Conservation (phyloP, 306 rosid genomes). For the Acacia acuminata region DNA sequence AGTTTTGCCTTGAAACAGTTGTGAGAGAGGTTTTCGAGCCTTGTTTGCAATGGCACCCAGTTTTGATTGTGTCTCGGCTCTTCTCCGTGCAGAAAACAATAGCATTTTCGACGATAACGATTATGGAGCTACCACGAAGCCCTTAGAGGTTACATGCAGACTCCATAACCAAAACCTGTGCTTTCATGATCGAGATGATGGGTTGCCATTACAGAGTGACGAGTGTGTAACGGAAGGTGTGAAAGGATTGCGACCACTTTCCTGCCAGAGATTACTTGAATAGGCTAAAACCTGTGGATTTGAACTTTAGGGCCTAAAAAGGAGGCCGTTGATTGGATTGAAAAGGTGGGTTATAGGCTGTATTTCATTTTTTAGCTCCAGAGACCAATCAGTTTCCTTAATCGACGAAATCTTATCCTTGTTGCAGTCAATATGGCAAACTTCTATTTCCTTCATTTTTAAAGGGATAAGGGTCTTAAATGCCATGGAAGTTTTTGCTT, state of each 20-base stretch:
- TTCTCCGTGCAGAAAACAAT: constrained; percentile 72
- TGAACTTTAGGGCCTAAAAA: constrained; percentile 68
- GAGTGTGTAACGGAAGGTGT: constrained; percentile 62
- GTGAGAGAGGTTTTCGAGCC: background rate
- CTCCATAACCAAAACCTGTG: constrained; percentile 28
- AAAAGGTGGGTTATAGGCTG: constrained; percentile 53
- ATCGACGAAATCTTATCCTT: background rate
- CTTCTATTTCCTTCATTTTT: background rate
- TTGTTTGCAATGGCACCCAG: constrained; percentile 76
- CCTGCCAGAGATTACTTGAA: constrained; percentile 58
- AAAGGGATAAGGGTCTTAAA: too few relatives aligned
- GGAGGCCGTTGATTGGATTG: constrained; percentile 79
- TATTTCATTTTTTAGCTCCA: constrained; percentile 1
- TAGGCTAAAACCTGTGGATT: constrained; percentile 60
- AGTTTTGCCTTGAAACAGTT: background rate
- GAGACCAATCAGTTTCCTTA: background rate
- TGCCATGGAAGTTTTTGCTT: too few relatives aligned
- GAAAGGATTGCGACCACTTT: constrained; percentile 61
- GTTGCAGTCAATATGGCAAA: background rate
- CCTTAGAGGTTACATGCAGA: constrained; percentile 40
- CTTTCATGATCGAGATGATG: constrained; percentile 39
- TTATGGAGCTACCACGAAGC: constrained; percentile 35
- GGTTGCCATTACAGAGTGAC: constrained; percentile 59
- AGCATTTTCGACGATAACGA: constrained; percentile 57
- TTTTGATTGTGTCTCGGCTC: constrained; percentile 66